These are phyloP conservation scores for Aspergillus cavernicola DNA, from an alignment of 495 filamentous ascomycete species.

Conservation along the genomic window DNA sequence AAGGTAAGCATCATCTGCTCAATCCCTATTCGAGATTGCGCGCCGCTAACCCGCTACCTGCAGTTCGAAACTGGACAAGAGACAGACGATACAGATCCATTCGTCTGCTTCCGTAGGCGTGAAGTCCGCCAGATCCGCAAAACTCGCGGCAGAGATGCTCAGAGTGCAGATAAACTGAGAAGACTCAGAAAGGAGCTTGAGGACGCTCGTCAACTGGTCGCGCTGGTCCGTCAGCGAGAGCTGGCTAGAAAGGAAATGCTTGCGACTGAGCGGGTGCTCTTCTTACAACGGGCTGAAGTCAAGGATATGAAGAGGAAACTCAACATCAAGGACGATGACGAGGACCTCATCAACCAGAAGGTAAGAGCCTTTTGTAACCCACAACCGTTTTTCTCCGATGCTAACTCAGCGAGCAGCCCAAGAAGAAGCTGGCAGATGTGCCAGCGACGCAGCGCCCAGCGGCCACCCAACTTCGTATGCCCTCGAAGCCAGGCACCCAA, in stretches of 20 bases:
- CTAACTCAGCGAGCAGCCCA: conserved; percentile 54
- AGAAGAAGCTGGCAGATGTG: conserved; percentile 60
- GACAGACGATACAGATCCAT: conserved; percentile 92
- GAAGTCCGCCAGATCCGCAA: conserved; percentile 93
- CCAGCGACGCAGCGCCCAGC: conserved; percentile 52
- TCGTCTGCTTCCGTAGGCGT: conserved; percentile 95
- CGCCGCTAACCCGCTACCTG: conserved; percentile 24
- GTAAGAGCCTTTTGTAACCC: conserved; percentile 42
- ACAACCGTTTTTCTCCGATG: conserved; percentile 18
- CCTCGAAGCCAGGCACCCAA: conserved; percentile 62
- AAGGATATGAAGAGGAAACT: conserved; percentile 85
- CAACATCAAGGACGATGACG: conserved; percentile 86
- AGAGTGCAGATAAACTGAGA: conserved; percentile 91
- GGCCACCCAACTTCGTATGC: conserved; percentile 60
- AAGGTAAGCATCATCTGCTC: conserved; percentile 48
- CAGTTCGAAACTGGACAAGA: conserved; percentile 89
- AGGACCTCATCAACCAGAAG: conserved; percentile 92
- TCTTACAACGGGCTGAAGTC: conserved; percentile 72
- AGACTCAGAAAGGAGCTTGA: conserved; percentile 88
- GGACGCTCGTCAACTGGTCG: conserved; percentile 76
- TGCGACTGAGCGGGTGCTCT: conserved; percentile 66
- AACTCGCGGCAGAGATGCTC: conserved; percentile 88
- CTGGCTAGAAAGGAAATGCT: conserved; percentile 72
- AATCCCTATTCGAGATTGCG: background rate
- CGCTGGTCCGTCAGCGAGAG: conserved; percentile 74